phyloP scores from a whole-genome alignment of 495 filamentous ascomycete genomes.

The Penicillium riverlandense region DNA sequence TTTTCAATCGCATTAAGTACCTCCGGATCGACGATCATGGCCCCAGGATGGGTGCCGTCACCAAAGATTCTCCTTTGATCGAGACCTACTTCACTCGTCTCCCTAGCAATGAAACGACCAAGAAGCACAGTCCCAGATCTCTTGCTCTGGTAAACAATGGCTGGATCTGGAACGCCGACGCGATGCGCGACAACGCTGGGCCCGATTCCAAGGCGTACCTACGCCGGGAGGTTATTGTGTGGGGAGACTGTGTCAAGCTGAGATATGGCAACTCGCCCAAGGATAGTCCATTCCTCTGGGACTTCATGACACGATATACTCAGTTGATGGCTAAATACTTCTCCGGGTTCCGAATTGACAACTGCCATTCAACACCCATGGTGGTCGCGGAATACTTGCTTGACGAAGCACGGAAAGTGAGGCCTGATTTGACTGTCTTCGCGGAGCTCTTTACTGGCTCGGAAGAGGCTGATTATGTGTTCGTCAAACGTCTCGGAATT shows the following conservation, averaged over 20 bases:
- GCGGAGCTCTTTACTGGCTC: constrained; percentile 96
- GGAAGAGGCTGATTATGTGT: constrained; percentile 92
- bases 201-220: constrained; percentile 83
- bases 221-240: constrained; percentile 90
- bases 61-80: constrained; percentile 69
- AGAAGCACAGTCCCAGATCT: constrained; percentile 66
- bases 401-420: constrained; percentile 81
- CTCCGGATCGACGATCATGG: constrained; percentile 84
- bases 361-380: constrained; percentile 94
- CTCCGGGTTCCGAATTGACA: constrained; percentile 92
- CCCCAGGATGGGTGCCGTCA: constrained; percentile 78
- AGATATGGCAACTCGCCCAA: constrained; percentile 75
- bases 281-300: constrained; percentile 92
- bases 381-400: constrained; percentile 90
- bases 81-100: constrained; percentile 95
- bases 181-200: constrained; percentile 88
- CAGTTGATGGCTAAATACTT: constrained; percentile 94
- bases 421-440: constrained; percentile 83
- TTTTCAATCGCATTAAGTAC: constrained; percentile 93
- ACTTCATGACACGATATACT: constrained; percentile 90
- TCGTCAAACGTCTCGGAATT: constrained; percentile 84
- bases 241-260: constrained; percentile 97
- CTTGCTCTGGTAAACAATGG: constrained; percentile 91
- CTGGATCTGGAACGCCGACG: constrained; percentile 97
- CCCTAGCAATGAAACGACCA: constrained; percentile 69